Percentiles rank a stretch among this genome's conserved stretches.
phyloP scores from a whole-genome alignment of 2,329 filamentous ascomycete species.

The Colletotrichum sidae region DNA sequence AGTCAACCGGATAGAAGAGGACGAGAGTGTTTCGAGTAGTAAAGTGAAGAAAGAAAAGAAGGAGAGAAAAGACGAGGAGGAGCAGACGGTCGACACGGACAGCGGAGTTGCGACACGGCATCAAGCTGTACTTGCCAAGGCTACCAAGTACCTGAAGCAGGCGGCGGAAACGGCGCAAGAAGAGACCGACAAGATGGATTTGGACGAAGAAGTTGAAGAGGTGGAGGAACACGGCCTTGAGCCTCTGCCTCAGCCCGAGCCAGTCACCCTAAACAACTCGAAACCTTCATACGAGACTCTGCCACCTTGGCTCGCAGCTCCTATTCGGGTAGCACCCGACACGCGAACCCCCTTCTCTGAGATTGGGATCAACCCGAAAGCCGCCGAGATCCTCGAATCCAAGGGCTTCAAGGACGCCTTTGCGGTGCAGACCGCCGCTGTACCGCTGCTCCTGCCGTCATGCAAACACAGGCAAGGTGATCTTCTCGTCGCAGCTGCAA shows the following conservation, averaged over 20 bases:
- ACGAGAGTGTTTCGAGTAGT: slow-evolving; percentile 12
- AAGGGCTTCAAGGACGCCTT: slow-evolving; percentile 79
- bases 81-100: slow-evolving; percentile 40
- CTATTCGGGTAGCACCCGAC: slow-evolving; percentile 74
- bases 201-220: slow-evolving; percentile 44
- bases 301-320: slow-evolving; percentile 83
- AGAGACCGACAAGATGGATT: slow-evolving; percentile 46
- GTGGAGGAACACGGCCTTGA: slow-evolving; percentile 76
- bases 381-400: slow-evolving; percentile 71
- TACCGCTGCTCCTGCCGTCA: slow-evolving; percentile 81
- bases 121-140: slow-evolving; percentile 65
- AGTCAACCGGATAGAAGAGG: not conserved
- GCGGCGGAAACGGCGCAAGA: slow-evolving; percentile 54
- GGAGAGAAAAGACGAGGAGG: slow-evolving; percentile 19
- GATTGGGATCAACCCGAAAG: slow-evolving; percentile 71
- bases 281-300: slow-evolving; percentile 81
- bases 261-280: slow-evolving; percentile 65
- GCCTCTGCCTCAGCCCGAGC: slow-evolving; percentile 83
- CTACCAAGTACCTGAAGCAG: slow-evolving; percentile 65
- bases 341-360: slow-evolving; percentile 70
- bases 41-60: slow-evolving; percentile 42
- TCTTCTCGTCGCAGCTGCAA: slow-evolving; percentile 90
- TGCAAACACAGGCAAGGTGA: slow-evolving; percentile 75
- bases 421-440: slow-evolving; percentile 81
- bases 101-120: slow-evolving; percentile 52